These are phyloP conservation scores for Mortierella sp. DNA, from an alignment of 371 early-diverging fungal genomes.

Conservation along the genomic window DNA sequence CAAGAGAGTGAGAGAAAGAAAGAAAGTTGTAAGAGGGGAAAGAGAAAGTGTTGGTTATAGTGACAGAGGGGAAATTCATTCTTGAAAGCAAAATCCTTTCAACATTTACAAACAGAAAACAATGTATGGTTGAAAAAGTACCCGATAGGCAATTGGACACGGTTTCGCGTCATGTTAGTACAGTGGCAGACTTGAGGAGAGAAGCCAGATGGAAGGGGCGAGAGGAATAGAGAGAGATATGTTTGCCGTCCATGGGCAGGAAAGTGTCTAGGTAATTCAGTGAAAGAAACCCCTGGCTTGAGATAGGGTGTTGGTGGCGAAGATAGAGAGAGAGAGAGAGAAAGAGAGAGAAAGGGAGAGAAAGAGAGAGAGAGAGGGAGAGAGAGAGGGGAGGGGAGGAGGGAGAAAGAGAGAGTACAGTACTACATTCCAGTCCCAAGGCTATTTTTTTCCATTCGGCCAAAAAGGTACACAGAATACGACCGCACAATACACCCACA, in stretches of 20 bases:
- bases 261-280: slow-evolving; percentile 1
- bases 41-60: too few species aligned
- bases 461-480: too few species aligned
- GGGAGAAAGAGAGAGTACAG: too few species aligned
- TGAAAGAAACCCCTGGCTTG: neutral
- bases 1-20: neutral
- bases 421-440: neutral
- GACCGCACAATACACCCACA: too few species aligned
- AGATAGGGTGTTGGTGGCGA: neutral
- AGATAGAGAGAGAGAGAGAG: neutral
- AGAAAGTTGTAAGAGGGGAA: neutral
- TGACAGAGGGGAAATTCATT: too few species aligned
- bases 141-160: neutral
- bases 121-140: neutral
- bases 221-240: neutral
- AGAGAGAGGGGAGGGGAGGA: too few species aligned
- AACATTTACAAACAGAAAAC: neutral
- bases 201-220: too few species aligned
- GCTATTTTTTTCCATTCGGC: too few species aligned
- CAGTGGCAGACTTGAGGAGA: neutral
- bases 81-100: neutral
- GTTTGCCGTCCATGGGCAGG: neutral
- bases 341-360: neutral
- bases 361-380: neutral
- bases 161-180: slow-evolving; percentile 12